Conservation (phyloP, 2,329 filamentous ascomycete species). For the Trichoderma koningiopsis region DNA sequence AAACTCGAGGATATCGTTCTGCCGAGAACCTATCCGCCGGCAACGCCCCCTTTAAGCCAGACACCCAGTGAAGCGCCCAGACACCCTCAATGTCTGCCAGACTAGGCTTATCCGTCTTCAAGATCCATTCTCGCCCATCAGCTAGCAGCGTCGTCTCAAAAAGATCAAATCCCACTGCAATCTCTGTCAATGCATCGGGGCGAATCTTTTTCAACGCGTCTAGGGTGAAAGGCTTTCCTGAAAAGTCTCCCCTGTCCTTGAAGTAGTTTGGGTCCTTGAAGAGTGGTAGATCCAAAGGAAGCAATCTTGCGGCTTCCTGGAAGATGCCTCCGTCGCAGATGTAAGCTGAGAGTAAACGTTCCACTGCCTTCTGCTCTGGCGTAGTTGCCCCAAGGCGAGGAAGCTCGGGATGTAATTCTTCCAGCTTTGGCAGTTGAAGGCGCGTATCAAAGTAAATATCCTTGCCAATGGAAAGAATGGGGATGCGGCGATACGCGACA, state of each 20-base stretch:
- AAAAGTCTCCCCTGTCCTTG: constrained; percentile 55
- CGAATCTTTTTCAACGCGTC: constrained; percentile 38
- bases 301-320: constrained; percentile 50
- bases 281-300: constrained; percentile 58
- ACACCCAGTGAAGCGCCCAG: constrained; percentile 70
- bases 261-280: constrained; percentile 60
- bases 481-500: constrained; percentile 69
- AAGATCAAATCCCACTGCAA: constrained; percentile 57
- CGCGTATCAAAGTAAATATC: constrained; percentile 72
- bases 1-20: constrained; percentile 59
- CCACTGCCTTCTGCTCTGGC: constrained; percentile 48
- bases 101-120: constrained; percentile 53
- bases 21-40: constrained; percentile 54
- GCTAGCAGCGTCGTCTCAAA: constrained; percentile 64
- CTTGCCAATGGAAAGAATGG: constrained; percentile 65
- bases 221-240: constrained; percentile 33
- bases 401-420: constrained; percentile 53
- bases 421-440: constrained; percentile 67
- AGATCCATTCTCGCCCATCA: constrained; percentile 68
- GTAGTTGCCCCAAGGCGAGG: constrained; percentile 42
- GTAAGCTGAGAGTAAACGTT: constrained; percentile 59
- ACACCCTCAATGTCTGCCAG: constrained; percentile 70
- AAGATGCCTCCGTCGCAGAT: constrained; percentile 62
- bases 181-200: constrained; percentile 58
- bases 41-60: constrained; percentile 56